Conservation (phyloP, 768 basidiomycete species). For the Trametes cingulata region DNA sequence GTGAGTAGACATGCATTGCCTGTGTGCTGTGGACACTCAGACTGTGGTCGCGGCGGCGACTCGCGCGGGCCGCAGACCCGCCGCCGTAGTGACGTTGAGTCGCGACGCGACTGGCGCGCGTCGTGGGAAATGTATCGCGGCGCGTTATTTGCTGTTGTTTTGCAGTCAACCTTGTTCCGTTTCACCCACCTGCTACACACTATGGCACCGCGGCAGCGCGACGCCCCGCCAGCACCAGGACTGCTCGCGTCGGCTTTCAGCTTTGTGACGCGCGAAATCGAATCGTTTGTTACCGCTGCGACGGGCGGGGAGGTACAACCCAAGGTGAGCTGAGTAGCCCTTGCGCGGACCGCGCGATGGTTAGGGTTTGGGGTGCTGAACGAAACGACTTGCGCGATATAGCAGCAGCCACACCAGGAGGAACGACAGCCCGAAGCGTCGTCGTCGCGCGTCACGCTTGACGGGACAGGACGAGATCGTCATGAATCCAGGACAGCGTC, state of each 20-base stretch:
- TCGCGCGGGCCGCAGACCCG: no score
- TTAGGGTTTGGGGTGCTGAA: constrained; percentile 8
- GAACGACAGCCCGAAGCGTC: constrained; percentile 23
- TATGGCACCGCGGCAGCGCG: constrained; percentile 21
- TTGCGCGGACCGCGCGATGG: background rate
- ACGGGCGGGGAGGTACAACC: constrained; percentile 52
- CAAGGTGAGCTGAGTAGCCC: constrained; percentile 47
- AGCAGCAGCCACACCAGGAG: constrained; percentile 8
- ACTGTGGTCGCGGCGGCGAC: background rate
- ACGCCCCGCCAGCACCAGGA: constrained; percentile 33
- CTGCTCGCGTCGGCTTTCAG: constrained; percentile 64
- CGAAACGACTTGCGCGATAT: background rate
- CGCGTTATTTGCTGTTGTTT: constrained; percentile 23
- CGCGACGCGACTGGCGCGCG: background rate
- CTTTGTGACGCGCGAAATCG: constrained; percentile 71
- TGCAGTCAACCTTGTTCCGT: constrained; percentile 12
- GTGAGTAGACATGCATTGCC: background rate
- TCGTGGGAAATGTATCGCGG: constrained; percentile 18
- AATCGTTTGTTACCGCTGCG: constrained; percentile 69
- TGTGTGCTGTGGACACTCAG: background rate
- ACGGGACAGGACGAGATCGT: constrained; percentile 14
- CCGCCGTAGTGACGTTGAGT: no score
- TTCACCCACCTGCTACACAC: constrained; percentile 19
- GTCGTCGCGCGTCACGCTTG: constrained; percentile 28
- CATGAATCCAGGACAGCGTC: constrained; percentile 8